Percentiles rank a stretch among this genome's conserved stretches.
These are phyloP conservation scores for Naganishia sp. DNA, from an alignment of 1,284 basidiomycete species.

Conservation along the genomic window DNA sequence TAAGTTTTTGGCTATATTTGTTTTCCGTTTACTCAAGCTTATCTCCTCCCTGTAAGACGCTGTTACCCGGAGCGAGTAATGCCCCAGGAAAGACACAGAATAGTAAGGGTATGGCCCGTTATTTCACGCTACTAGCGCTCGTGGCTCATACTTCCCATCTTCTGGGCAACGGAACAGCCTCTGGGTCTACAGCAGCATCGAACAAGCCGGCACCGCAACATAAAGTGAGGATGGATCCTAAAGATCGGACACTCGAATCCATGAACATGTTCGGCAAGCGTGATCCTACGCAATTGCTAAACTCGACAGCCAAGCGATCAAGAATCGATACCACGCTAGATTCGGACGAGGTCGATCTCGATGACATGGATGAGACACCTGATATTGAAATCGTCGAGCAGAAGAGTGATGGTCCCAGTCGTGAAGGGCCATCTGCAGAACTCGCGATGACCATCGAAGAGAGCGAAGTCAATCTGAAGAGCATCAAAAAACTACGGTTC, in stretches of 20 bases:
- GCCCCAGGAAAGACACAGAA: slow-evolving; percentile 32
- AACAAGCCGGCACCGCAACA: slow-evolving; percentile 68
- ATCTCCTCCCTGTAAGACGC: slow-evolving; percentile 41
- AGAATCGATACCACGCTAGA: slow-evolving; percentile 12
- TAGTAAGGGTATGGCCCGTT: neutral
- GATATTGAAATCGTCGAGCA: slow-evolving; percentile 29
- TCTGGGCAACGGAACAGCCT: neutral
- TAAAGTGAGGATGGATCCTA: slow-evolving; percentile 86
- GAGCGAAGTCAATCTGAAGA: slow-evolving; percentile 69
- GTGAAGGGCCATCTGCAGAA: slow-evolving; percentile 31
- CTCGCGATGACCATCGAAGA: slow-evolving; percentile 62
- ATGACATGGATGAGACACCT: slow-evolving; percentile 38
- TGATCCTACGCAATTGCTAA: slow-evolving; percentile 34
- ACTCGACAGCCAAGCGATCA: slow-evolving; percentile 15
- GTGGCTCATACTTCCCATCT: neutral
- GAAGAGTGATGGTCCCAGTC: slow-evolving; percentile 15
- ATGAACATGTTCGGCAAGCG: slow-evolving; percentile 59
- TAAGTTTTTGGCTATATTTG: slow-evolving; percentile 41
- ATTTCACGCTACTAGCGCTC: neutral
- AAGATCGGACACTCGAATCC: slow-evolving; percentile 86
- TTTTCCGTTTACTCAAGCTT: neutral
- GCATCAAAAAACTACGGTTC: slow-evolving; percentile 70
- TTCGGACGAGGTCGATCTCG: slow-evolving; percentile 37
- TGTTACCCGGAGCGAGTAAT: slow-evolving; percentile 49
- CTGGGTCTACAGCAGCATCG: slow-evolving; percentile 29